Evolutionary conservation across 805 yeast genomes (phyloP), one percentile per base, ranked within the genome.

Genomic region (Ogataea corticis): DNA sequence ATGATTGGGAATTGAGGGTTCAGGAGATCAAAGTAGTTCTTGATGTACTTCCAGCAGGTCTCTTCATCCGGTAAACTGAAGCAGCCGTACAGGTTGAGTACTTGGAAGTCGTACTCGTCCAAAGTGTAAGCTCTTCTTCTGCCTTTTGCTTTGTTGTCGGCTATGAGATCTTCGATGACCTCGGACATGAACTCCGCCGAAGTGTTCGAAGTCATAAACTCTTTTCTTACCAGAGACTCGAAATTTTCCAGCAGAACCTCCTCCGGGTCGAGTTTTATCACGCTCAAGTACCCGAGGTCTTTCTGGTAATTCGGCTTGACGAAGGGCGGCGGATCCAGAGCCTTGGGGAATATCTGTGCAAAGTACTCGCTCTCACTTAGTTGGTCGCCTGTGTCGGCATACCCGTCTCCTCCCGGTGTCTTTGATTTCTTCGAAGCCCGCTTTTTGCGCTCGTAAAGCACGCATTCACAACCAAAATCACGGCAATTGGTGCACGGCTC

Each of bases 1-100:
- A 87, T 69, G 17, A 86, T 76, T 7, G 95, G 95, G 55, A 86
- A 88, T 33, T 85, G 77, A 46, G 78, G 77, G 41, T 76, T 77
- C 30, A 85, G 74, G 48, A 76, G 76, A 36, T 74, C 77, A 55
- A 87, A 87, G 63, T 75, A 87, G 39, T 75, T 68, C 35, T 79
- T 72, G 33, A 87, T 74, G 47, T 83, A 69, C 51, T 77, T 84
- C 59, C 79, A 79, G 49, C 86, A 76, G 10, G 85, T 68, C 23
- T 74, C 79, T 35, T 74, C 69, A n/a, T 80, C 76, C 0, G 96
- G 95, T 18, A 87, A 63, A 38, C 76, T 65, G 57, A 87, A 86
- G 4, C 91, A 88, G 11, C 92, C 92, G 45, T 82, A 69, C 45
- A 80, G 56, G 54, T 80, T 75, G 49, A 87, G 68, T 34, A 83